phyloP scores from a whole-genome alignment of 768 basidiomycete genomes.

The Clitopilus hobsonii region DNA sequence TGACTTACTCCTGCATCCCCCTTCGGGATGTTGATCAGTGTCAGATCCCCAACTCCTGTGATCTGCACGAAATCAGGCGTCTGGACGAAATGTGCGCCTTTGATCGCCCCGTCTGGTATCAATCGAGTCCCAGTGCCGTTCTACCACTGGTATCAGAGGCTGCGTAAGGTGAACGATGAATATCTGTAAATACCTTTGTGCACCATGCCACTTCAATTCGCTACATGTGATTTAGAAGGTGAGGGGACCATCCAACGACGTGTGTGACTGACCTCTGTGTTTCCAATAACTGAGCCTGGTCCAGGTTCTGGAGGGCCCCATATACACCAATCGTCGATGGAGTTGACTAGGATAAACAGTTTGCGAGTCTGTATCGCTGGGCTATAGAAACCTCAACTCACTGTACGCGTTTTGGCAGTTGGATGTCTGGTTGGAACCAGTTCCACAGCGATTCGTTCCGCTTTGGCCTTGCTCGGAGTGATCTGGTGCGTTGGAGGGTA shows the following conservation, averaged over 20 bases:
- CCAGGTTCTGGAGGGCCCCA: conserved; percentile 44
- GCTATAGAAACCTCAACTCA: conserved; percentile 25
- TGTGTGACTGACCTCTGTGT: conserved; percentile 45
- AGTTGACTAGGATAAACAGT: conserved; percentile 39
- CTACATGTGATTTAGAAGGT: conserved; percentile 14
- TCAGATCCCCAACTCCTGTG: conserved; percentile 63
- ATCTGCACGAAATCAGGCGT: conserved; percentile 76
- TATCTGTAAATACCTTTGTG: conserved; percentile 22
- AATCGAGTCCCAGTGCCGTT: conserved; percentile 56
- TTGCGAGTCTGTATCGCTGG: not conserved
- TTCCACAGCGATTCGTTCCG: conserved; percentile 65
- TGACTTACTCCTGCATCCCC: conserved; percentile 49
- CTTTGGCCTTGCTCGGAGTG: conserved; percentile 53
- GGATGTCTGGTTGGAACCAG: conserved; percentile 47
- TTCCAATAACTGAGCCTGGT: conserved; percentile 47
- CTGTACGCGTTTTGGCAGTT: conserved; percentile 65
- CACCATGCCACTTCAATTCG: conserved; percentile 42
- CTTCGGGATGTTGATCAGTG: conserved; percentile 55
- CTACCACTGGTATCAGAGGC: conserved; percentile 29
- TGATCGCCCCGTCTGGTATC: conserved; percentile 70
- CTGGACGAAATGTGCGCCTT: conserved; percentile 61
- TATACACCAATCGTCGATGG: conserved; percentile 46
- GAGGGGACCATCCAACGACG: not conserved
- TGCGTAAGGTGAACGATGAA: not conserved
- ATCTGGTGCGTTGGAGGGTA: conserved; percentile 42